These are phyloP conservation scores for Metschnikowia dekortorum DNA, from an alignment of 805 yeast genomes.

Conservation along the genomic window DNA sequence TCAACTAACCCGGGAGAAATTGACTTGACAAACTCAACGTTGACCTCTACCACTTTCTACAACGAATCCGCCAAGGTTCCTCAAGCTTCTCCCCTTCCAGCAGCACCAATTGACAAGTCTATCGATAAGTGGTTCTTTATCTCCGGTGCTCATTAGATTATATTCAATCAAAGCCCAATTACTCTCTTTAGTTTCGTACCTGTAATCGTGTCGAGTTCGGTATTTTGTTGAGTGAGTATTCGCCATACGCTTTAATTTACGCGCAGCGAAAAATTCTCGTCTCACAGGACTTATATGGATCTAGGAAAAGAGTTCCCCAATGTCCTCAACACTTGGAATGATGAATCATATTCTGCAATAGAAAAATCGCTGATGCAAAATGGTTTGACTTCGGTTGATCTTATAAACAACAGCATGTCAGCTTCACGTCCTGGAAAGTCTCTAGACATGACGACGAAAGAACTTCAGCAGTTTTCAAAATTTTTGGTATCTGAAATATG, in stretches of 20 bases:
- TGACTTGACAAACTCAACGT: slow-evolving; percentile 49
- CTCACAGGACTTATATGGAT: background rate
- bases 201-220: background rate
- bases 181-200: background rate
- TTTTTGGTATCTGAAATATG: background rate
- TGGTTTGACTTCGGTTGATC: slow-evolving; percentile 1
- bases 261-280: background rate
- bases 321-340: background rate
- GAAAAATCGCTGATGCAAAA: background rate
- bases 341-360: background rate
- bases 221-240: background rate
- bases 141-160: slow-evolving; percentile 60
- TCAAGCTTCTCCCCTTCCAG: slow-evolving; percentile 64
- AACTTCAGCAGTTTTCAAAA: background rate
- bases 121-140: slow-evolving; percentile 99
- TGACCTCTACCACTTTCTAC: slow-evolving; percentile 48
- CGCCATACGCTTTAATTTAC: background rate
- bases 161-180: background rate
- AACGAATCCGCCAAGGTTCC: slow-evolving; percentile 52
- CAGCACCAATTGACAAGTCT: slow-evolving; percentile 94
- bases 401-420: background rate
- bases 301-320: background rate
- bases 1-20: slow-evolving; percentile 29
- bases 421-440: background rate
- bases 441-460: background rate